Evolutionary conservation across 306 rosid species (phyloP), one percentile per base, ranked within the genome.

Genomic region (Cicer chorassanicum): DNA sequence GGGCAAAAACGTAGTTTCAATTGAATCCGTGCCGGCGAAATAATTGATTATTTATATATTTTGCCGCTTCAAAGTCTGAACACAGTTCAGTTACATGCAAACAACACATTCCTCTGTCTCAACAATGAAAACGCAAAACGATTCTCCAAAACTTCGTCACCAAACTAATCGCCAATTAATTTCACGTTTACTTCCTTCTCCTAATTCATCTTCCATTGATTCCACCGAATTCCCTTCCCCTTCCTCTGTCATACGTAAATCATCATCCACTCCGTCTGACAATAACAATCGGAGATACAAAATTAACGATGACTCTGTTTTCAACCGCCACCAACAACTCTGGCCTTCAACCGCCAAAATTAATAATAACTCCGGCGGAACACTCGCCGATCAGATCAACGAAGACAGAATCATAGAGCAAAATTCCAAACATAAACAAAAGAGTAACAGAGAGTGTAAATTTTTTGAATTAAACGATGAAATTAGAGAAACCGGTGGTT

Each of bases 381-480:
- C 94, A 29, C 88, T 91, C 5, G 97, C 89, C 5, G 89, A 87
- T 71, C 94, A 88, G 72, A 84, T 94, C 39, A 88, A 87, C 19
- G 81, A 83, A 9, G 96, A 91, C 7, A 80, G 95, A 61, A 63
- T 82, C 40, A 77, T 57, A 41, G 98, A 87, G 1, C 64, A 77
- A 10, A 67, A 64, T 14, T 19, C 3, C 34, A 45, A 77, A 24
- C 64, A 7, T 12, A 8, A 56, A 1, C 2, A 81, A 15, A 50
- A 39, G 8, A 64, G 50, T 63, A 14, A 14, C 44, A 61, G 21
- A 15, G 67, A 61, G 46, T 43, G 72, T 40, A 87, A 88, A 60
- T 19, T 8, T 9, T 56, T 56, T 21, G 63, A 21, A 29, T 29
- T 29, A 56, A 76, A 63, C 7, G 83, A 80, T 39, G 79, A 64